These are phyloP conservation scores for Hanseniaspora nectarophila DNA, from an alignment of 805 yeast genomes.

Conservation along the genomic window DNA sequence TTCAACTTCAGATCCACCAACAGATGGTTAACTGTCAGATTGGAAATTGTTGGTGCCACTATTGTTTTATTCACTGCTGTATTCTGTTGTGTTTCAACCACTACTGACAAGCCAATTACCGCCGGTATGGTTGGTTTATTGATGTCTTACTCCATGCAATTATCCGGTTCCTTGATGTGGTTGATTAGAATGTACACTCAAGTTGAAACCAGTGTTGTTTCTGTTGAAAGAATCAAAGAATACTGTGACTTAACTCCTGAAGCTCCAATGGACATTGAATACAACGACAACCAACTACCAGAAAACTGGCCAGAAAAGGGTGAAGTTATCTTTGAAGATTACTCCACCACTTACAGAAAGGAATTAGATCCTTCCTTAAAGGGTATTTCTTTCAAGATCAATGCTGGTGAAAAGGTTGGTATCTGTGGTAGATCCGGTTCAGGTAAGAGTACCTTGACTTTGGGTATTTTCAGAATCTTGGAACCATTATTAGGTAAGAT, in stretches of 20 bases:
- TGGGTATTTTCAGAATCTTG: constrained; percentile 50
- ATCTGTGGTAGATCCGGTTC: constrained; percentile 74
- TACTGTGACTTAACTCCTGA: constrained; percentile 40
- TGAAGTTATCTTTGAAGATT: constrained; percentile 37
- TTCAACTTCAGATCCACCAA: constrained; percentile 44
- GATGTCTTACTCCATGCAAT: constrained; percentile 50
- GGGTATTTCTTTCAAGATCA: constrained; percentile 35
- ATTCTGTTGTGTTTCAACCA: constrained; percentile 26
- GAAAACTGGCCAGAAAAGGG: constrained; percentile 48
- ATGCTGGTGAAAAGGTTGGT: constrained; percentile 52
- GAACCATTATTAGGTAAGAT: constrained; percentile 47
- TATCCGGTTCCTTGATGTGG: constrained; percentile 42
- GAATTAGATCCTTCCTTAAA: constrained; percentile 50
- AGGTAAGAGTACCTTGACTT: constrained; percentile 52
- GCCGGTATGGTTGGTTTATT: constrained; percentile 55
- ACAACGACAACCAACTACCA: constrained; percentile 32
- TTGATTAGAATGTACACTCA: constrained; percentile 52
- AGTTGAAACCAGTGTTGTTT: constrained; percentile 51
- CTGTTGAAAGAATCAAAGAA: constrained; percentile 57
- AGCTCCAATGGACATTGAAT: constrained; percentile 36
- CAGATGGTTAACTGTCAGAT: constrained; percentile 54
- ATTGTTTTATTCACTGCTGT: constrained; percentile 45
- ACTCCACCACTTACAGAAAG: constrained; percentile 47
- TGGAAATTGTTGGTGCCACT: constrained; percentile 49
- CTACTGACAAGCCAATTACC: constrained; percentile 34